Percentiles rank a stretch among this genome's conserved stretches.
These are phyloP conservation scores for Trypanosoma rangeli DNA, from an alignment of 208 protist species.

Conservation along the genomic window DNA sequence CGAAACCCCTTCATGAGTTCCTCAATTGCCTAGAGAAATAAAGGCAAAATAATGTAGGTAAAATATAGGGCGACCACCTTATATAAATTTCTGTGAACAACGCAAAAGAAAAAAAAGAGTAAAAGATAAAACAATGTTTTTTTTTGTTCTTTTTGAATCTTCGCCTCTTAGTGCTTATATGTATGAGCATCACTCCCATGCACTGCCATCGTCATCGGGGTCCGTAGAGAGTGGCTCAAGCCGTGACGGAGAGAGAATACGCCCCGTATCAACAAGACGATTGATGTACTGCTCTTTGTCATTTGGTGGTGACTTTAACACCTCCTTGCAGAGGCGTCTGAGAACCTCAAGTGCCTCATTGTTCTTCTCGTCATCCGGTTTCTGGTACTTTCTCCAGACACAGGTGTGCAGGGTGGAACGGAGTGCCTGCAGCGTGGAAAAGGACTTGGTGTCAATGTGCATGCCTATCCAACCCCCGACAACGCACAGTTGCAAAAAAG, in stretches of 20 bases:
- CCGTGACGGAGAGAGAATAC: slow-evolving; percentile 25
- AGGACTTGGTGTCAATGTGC: slow-evolving; percentile 45
- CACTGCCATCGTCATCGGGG: neutral
- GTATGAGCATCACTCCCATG: neutral
- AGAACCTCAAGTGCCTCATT: slow-evolving; percentile 54
- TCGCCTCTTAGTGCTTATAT: neutral
- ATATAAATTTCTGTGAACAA: neutral
- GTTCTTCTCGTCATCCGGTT: slow-evolving; percentile 53
- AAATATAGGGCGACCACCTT: neutral
- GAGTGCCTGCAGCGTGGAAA: slow-evolving; percentile 38
- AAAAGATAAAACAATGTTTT: neutral
- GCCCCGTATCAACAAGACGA: slow-evolving; percentile 28
- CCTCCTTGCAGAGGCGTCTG: slow-evolving; percentile 44
- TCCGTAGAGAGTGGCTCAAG: neutral
- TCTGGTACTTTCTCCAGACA: slow-evolving; percentile 60
- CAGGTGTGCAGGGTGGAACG: slow-evolving; percentile 47
- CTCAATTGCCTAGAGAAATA: neutral
- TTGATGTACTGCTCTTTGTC: slow-evolving; percentile 23
- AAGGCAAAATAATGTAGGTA: neutral
- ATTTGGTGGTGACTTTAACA: slow-evolving; percentile 58
- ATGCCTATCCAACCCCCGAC: slow-evolving; percentile 79
- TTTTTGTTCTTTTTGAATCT: neutral
- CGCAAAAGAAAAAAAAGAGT: slow-evolving; percentile 1
- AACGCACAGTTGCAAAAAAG: slow-evolving; percentile 51
- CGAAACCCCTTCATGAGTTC: neutral